Conservation (phyloP, 2,329 filamentous ascomycete genomes). For the Ophiostoma montium region DNA sequence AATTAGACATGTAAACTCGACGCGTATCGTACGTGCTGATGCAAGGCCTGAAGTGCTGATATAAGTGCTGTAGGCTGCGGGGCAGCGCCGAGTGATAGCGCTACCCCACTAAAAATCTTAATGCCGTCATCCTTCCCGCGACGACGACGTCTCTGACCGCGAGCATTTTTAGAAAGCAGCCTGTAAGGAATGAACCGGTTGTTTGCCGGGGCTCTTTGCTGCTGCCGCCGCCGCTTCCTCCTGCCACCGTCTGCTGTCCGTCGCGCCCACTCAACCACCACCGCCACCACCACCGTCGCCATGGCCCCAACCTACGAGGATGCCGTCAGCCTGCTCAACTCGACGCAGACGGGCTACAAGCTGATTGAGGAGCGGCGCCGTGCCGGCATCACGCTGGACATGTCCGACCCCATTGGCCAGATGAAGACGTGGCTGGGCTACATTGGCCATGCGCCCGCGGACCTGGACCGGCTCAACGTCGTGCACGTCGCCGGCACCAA, state of each 20-base stretch:
- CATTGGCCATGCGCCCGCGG: slow-evolving; percentile 53
- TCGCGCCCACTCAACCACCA: neutral
- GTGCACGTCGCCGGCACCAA: slow-evolving; percentile 64
- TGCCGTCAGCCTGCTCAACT: slow-evolving; percentile 74
- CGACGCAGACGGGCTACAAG: slow-evolving; percentile 76
- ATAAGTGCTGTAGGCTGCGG: too few relatives aligned
- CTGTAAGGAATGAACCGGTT: slow-evolving; percentile 4
- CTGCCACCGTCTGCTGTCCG: neutral
- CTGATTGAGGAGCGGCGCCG: slow-evolving; percentile 66
- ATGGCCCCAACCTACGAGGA: slow-evolving; percentile 38
- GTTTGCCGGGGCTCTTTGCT: neutral
- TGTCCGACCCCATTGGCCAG: slow-evolving; percentile 51
- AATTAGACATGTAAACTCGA: too few relatives aligned
- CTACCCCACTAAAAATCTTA: too few relatives aligned
- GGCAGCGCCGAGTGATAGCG: too few relatives aligned
- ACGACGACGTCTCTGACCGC: too few relatives aligned
- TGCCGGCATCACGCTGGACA: slow-evolving; percentile 57
- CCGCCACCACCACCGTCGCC: neutral
- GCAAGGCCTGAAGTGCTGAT: too few relatives aligned
- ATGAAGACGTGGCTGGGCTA: slow-evolving; percentile 66
- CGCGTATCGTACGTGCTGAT: too few relatives aligned
- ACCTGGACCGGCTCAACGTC: slow-evolving; percentile 48
- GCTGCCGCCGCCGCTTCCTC: slow-evolving; percentile 2
- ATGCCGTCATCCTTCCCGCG: too few relatives aligned
- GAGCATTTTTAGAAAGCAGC: too few relatives aligned